phyloP scores from a whole-genome alignment of 2,329 filamentous ascomycete genomes.

The Colletotrichum sp. region DNA sequence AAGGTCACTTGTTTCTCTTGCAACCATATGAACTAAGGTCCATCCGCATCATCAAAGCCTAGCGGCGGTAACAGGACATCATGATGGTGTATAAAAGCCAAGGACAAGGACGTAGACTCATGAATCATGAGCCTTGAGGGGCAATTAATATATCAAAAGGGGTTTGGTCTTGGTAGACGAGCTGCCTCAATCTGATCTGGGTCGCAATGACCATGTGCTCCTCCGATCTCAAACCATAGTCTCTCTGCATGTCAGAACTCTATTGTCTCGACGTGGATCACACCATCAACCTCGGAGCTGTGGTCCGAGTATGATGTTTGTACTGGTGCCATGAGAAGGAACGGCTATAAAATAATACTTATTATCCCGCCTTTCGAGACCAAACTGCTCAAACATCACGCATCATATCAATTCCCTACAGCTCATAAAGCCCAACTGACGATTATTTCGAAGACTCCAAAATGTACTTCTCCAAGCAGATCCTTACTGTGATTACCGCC shows the following conservation, averaged over 20 bases:
- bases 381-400: neutral
- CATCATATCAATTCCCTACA: neutral
- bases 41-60: neutral
- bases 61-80: neutral
- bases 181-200: neutral
- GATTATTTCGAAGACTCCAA: neutral
- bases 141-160: neutral
- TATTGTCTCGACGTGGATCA: neutral
- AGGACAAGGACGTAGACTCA: neutral
- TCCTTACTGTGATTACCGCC: neutral
- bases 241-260: neutral
- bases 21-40: neutral
- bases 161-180: neutral
- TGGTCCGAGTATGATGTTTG: accelerated
- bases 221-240: neutral
- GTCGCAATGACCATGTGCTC: neutral
- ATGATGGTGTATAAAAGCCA: neutral
- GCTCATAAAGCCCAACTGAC: too few species aligned
- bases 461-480: neutral
- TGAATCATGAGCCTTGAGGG: neutral
- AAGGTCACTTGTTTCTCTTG: neutral
- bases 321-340: neutral
- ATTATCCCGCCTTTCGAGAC: neutral
- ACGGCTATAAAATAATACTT: neutral
- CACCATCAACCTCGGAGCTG: neutral